Evolutionary conservation across 2,329 filamentous ascomycete species (phyloP).

Genomic region (Aspergillus caelatus): DNA sequence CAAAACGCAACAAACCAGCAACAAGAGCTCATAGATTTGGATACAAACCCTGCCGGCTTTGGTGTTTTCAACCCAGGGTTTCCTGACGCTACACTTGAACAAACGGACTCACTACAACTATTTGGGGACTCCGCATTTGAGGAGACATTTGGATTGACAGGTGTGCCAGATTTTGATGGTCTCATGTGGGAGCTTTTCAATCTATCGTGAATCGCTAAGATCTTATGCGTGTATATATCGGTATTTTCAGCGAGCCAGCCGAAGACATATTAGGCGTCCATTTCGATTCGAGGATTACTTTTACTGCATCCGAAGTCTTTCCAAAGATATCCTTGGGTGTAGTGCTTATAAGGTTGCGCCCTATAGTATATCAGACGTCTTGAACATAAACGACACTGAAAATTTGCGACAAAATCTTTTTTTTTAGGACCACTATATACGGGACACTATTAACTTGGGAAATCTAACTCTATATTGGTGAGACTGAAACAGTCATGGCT

Average conservation of each 20-base stretch:
- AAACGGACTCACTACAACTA: conserved; percentile 12
- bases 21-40: not conserved
- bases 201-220: not conserved
- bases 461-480: not conserved
- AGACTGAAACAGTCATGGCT: not conserved
- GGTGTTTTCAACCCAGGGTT: not conserved
- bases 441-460: not conserved
- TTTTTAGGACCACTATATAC: not conserved
- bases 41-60: not conserved
- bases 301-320: not conserved
- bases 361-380: not conserved
- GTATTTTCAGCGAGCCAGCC: not conserved
- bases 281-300: not conserved
- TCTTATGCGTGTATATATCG: not conserved
- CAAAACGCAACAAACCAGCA: not conserved
- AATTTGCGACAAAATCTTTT: not conserved
- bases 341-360: not conserved
- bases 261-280: not conserved
- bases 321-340: not conserved
- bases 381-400: not conserved
- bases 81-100: not conserved
- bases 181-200: conserved; percentile 34
- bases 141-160: conserved; percentile 28
- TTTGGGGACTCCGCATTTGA: conserved; percentile 25
- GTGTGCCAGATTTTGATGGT: conserved; percentile 32